These are phyloP conservation scores for Solanum pinnatisectum DNA, from an alignment of 257 asterid genomes.

Conservation along the genomic window DNA sequence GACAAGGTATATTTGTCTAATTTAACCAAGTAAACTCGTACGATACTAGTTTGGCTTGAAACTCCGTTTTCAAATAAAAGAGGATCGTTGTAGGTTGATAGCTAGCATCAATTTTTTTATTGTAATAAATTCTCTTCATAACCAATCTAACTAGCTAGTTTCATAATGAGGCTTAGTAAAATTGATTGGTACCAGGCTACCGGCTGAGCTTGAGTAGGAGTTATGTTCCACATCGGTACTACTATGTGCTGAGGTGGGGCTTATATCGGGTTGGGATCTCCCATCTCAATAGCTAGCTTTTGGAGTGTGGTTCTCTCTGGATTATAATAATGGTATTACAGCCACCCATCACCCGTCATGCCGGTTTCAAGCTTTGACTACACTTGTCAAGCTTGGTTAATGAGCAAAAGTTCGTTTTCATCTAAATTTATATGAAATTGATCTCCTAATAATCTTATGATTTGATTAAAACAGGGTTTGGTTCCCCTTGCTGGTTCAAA, in stretches of 20 bases:
- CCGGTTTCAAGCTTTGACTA: neutral
- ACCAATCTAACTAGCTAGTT: neutral
- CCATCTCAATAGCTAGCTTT: neutral
- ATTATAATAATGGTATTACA: too few species aligned
- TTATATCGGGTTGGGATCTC: too few species aligned
- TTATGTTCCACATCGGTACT: neutral
- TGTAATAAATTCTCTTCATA: neutral
- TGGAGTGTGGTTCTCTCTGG: too few species aligned
- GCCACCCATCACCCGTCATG: too few species aligned
- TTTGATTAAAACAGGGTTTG: constrained; percentile 5
- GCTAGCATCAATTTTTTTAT: neutral
- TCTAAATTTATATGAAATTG: neutral
- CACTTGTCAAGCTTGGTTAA: neutral
- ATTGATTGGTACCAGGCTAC: neutral
- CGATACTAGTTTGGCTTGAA: neutral
- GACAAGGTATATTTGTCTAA: neutral
- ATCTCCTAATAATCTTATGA: neutral
- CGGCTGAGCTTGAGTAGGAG: neutral
- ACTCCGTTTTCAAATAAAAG: neutral
- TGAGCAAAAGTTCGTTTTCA: neutral
- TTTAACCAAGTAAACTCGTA: neutral
- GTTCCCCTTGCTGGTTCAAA: neutral
- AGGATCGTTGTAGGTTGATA: neutral
- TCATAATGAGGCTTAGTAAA: neutral
- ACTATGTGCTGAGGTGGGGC: neutral